Conservation (phyloP, 2,329 filamentous ascomycete genomes). For the Colletotrichum magnum region DNA sequence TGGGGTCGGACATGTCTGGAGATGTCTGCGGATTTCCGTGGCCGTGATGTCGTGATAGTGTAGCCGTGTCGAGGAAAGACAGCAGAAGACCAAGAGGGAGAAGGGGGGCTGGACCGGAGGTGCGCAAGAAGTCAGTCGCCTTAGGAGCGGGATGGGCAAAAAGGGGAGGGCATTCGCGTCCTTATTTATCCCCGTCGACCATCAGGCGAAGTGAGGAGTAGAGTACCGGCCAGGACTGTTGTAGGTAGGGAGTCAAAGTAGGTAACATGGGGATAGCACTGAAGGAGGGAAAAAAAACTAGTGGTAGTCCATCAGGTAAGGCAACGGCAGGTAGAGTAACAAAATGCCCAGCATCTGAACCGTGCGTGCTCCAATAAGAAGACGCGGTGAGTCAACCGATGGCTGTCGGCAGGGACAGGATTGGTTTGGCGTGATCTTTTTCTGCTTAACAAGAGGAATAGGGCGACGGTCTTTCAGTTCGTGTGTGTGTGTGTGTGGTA, state of each 20-base stretch:
- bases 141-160: neutral
- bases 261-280: constrained; percentile 13
- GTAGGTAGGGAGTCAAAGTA: constrained; percentile 19
- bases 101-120: neutral
- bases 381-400: constrained; percentile 6
- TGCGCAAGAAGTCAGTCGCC: constrained; percentile 4
- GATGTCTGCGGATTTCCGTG: neutral
- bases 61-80: neutral
- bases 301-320: neutral
- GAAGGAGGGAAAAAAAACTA: constrained; percentile 10
- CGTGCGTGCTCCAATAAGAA: constrained; percentile 22
- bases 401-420: constrained; percentile 16
- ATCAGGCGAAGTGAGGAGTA: neutral
- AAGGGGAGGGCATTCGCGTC: constrained; percentile 34
- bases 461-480: neutral
- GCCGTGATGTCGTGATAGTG: neutral
- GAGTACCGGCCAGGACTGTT: neutral
- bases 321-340: neutral
- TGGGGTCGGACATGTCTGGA: constrained; percentile 45
- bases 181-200: constrained; percentile 32
- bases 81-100: neutral
- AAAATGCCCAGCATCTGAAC: constrained; percentile 27
- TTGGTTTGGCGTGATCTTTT: constrained; percentile 21
- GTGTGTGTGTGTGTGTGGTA: neutral
- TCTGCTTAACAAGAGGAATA: neutral